A percentile compares a stretch with the other conserved stretches of the same genome.
Evolutionary conservation across 164 flowering plant genomes (phyloP).

Genomic region (Umbilicus rupestris): DNA sequence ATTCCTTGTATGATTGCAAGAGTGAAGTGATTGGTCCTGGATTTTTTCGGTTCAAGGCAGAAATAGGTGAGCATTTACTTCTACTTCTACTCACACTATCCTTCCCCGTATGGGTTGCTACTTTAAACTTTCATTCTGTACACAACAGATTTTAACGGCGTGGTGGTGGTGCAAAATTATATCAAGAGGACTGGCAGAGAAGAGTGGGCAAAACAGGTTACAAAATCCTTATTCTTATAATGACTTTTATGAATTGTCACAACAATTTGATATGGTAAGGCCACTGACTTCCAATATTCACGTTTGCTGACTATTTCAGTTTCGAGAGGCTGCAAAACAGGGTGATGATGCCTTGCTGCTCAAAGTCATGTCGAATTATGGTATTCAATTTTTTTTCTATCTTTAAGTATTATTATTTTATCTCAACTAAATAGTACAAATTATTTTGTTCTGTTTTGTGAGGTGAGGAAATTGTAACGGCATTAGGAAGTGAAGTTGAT

Average conservation of each 20-base stretch:
- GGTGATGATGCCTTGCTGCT: constrained; percentile 54
- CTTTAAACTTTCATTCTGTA: background rate
- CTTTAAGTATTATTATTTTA: background rate
- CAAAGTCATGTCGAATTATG: constrained; percentile 79
- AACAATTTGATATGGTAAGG: background rate
- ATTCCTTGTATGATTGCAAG: constrained; percentile 92
- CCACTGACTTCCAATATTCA: background rate
- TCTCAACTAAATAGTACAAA: background rate
- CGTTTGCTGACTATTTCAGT: constrained; percentile 30
- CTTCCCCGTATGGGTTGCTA: background rate
- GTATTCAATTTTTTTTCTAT: constrained; percentile 25
- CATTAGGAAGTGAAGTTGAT: constrained; percentile 97
- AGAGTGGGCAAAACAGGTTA: constrained; percentile 86
- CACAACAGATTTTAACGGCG: constrained; percentile 84
- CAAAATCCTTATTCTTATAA: background rate
- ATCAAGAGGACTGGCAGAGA: constrained; percentile 68
- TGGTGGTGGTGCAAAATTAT: constrained; percentile 74
- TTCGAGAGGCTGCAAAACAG: constrained; percentile 65
- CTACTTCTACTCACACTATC: background rate
- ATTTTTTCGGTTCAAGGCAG: constrained; percentile 93
- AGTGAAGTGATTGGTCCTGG: constrained; percentile 99
- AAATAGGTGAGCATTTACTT: constrained; percentile 56
- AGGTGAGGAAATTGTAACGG: constrained; percentile 95
- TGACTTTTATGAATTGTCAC: background rate
- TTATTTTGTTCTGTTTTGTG: constrained; percentile 8